Conservation (phyloP, 306 rosid species). For the Oemleria cerasiformis region DNA sequence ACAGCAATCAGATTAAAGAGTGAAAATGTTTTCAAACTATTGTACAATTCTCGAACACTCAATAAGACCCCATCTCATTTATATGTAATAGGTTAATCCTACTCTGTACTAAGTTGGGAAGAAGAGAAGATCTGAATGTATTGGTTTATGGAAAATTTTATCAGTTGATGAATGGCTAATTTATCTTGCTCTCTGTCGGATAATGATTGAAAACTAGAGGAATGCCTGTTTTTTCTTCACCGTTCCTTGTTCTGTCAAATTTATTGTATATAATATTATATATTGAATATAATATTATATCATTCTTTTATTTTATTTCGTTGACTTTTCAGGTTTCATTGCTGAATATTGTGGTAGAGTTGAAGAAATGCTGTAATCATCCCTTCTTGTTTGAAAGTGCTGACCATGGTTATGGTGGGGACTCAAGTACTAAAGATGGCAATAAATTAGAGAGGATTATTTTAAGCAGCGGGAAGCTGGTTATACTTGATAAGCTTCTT, state of each 20-base stretch:
- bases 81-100: too few relatives aligned
- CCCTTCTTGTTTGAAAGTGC: conserved; percentile 99
- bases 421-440: conserved; percentile 61
- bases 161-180: not conserved
- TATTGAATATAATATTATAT: not conserved
- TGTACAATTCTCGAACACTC: too few relatives aligned
- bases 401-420: conserved; percentile 99
- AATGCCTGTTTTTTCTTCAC: not conserved
- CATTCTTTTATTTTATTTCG: not conserved
- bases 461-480: conserved; percentile 97
- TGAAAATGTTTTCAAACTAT: too few relatives aligned
- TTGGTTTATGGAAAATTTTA: not conserved
- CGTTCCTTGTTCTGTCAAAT: not conserved
- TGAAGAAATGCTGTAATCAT: conserved; percentile 99
- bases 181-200: not conserved
- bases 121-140: not conserved
- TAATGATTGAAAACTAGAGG: not conserved
- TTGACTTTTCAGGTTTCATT: conserved; percentile 76
- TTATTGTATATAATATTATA: not conserved
- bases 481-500: conserved; percentile 93
- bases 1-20: too few relatives aligned
- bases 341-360: conserved; percentile 93
- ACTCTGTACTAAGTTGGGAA: not conserved
- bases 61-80: too few relatives aligned
- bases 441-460: conserved; percentile 86